Evolutionary conservation across 352 stramenopile genomes (phyloP), one percentile per base, ranked within the genome.

Genomic region (Phytophthora lateralis): DNA sequence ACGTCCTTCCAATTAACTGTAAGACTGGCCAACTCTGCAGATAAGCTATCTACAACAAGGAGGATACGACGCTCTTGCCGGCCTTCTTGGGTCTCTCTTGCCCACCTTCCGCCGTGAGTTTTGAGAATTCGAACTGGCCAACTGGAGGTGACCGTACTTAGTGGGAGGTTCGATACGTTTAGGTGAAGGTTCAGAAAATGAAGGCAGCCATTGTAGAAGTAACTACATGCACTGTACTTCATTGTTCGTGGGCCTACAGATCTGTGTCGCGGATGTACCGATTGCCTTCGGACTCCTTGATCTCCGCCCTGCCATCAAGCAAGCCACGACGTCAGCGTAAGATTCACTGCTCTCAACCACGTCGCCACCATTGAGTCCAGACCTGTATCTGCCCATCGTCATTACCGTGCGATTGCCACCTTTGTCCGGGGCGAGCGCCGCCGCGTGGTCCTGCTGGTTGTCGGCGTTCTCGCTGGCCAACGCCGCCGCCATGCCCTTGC

Each of bases 271-370:
- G 82, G 43, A 95, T 95, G 81, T 93, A 95, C 26, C 86, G 81
- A 52, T 95, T 95, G 60, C 86, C 86, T 71, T 95, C 86, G 51
- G 84, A 93, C 56, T 95, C 86, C 47, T 93, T 95, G 76, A 95
- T 95, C 58, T 95, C 86, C 34, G 86, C 86, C 55, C 86, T 95
- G 41, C 18, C 24, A 35, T 18, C 2, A 32, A 51, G 7, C 35
- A 21, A 51, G 14, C 15, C 21, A 32, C 11, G 10, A 48, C n/a
- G n/a, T 59, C n/a, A 58, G 54, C 21, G 10, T 27, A 45, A 27
- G 6, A 29, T 34, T 4, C 15, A n/a, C n/a, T 27, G 24, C 29
- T 15, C 21, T 37, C n/a, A 14, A 5, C 35, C 15, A 48, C 34
- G 7, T 27, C 38, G 21, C 21, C 21, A 6, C 12, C 45, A 18